Conservation (phyloP, 2,329 filamentous ascomycete genomes). For the Aspergillus cejpii region DNA sequence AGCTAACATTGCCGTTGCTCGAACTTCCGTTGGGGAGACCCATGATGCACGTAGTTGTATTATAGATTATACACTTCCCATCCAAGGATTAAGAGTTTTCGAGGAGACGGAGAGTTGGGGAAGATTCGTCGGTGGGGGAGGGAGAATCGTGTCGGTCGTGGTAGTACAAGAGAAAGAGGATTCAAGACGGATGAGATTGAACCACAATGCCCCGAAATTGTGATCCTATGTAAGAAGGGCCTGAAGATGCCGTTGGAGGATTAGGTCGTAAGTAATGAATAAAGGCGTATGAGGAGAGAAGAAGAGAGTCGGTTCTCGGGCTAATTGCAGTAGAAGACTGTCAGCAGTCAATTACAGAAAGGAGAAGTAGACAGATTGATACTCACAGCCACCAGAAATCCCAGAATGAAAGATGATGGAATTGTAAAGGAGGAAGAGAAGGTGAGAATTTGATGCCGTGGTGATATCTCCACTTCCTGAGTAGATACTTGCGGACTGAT, state of each 20-base stretch:
- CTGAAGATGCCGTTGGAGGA: background rate
- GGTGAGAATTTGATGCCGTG: too few relatives aligned
- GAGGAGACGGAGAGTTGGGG: background rate
- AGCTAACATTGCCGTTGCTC: constrained; percentile 51
- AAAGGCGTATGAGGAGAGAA: background rate
- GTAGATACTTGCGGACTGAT: too few relatives aligned
- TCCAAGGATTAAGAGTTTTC: constrained; percentile 13
- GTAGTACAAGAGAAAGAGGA: constrained; percentile 2
- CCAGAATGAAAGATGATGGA: background rate
- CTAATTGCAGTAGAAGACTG: background rate
- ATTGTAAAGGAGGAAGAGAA: background rate
- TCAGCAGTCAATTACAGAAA: constrained; percentile 1
- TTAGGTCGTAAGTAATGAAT: background rate
- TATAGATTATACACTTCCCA: constrained; percentile 24
- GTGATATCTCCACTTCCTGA: too few relatives aligned
- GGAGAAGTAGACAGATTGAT: too few relatives aligned
- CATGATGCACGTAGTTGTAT: constrained; percentile 32
- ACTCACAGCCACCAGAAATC: background rate
- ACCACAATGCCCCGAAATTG: constrained; percentile 1
- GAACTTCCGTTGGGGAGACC: constrained; percentile 33
- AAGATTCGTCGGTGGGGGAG: background rate
- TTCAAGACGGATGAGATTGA: background rate
- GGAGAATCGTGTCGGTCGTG: background rate
- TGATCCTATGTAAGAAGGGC: background rate
- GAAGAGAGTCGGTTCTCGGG: background rate